phyloP scores from a whole-genome alignment of 306 rosid species.

The Vigna nakashimae region DNA sequence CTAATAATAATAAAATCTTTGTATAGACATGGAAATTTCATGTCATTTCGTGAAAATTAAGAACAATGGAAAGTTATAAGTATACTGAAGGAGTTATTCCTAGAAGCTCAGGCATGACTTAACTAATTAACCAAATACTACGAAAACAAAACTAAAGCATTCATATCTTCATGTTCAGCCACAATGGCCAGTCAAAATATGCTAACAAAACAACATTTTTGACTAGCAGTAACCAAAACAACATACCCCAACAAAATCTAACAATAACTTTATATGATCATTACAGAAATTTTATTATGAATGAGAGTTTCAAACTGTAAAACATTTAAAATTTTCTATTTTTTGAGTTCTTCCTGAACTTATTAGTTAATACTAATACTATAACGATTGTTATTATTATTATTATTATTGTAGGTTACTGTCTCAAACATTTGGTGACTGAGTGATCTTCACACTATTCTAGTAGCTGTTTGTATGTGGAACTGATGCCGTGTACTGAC shows the following conservation, averaged over 20 bases:
- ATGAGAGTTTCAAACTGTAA: constrained; percentile 32
- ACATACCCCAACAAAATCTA: neutral
- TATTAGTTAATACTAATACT: constrained; percentile 19
- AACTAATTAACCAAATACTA: constrained; percentile 1
- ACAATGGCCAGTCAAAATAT: too few relatives aligned
- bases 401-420: neutral
- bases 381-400: neutral
- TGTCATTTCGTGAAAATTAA: too few relatives aligned
- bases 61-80: neutral
- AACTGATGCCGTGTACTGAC: constrained; percentile 57
- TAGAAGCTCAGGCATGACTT: constrained; percentile 33
- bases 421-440: constrained; percentile 17
- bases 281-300: constrained; percentile 21
- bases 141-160: constrained; percentile 26
- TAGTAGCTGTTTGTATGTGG: constrained; percentile 47
- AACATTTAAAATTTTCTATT: constrained; percentile 29
- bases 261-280: constrained; percentile 12
- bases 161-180: neutral
- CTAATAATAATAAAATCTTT: neutral
- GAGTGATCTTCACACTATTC: constrained; percentile 11
- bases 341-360: constrained; percentile 8
- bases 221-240: too few relatives aligned
- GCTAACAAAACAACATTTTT: too few relatives aligned
- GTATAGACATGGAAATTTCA: neutral
- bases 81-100: constrained; percentile 31